phyloP scores from a whole-genome alignment of 805 yeast genomes.

The Candida pini region DNA sequence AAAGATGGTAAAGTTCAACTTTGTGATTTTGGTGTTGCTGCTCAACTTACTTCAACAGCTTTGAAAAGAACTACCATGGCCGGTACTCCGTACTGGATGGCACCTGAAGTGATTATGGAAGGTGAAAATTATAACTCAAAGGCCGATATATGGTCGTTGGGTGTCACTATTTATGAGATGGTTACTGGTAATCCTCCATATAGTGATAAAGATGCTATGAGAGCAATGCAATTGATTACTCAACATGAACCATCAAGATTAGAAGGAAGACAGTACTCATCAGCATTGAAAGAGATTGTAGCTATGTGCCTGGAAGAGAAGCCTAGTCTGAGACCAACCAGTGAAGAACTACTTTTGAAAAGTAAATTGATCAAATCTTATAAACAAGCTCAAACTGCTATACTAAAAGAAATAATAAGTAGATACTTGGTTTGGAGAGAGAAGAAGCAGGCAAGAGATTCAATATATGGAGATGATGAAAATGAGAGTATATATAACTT shows the following conservation, averaged over 20 bases:
- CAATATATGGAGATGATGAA: constrained; percentile 40
- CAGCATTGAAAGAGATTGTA: constrained; percentile 75
- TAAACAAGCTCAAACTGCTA: constrained; percentile 51
- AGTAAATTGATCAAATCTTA: constrained; percentile 65
- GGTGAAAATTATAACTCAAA: constrained; percentile 82
- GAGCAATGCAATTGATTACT: constrained; percentile 92
- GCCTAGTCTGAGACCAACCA: constrained; percentile 80
- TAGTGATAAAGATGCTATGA: constrained; percentile 87
- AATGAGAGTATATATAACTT: constrained; percentile 25
- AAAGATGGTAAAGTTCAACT: constrained; percentile 86
- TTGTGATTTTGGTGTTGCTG: constrained; percentile 99
- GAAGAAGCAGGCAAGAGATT: constrained; percentile 49
- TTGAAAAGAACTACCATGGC: constrained; percentile 91
- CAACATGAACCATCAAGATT: constrained; percentile 91
- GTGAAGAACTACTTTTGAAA: constrained; percentile 69
- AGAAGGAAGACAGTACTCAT: constrained; percentile 81
- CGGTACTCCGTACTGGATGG: constrained; percentile 98
- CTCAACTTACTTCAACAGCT: constrained; percentile 71
- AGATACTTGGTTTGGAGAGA: constrained; percentile 75
- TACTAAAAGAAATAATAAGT: constrained; percentile 68
- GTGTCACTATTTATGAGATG: constrained; percentile 89
- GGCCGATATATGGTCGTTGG: constrained; percentile 97
- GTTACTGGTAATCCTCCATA: constrained; percentile 98
- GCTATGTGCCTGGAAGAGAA: constrained; percentile 92
- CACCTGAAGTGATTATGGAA: constrained; percentile 95